Evolutionary conservation across 306 rosid species (phyloP).

Genomic region (Casuarina equisetifolia): DNA sequence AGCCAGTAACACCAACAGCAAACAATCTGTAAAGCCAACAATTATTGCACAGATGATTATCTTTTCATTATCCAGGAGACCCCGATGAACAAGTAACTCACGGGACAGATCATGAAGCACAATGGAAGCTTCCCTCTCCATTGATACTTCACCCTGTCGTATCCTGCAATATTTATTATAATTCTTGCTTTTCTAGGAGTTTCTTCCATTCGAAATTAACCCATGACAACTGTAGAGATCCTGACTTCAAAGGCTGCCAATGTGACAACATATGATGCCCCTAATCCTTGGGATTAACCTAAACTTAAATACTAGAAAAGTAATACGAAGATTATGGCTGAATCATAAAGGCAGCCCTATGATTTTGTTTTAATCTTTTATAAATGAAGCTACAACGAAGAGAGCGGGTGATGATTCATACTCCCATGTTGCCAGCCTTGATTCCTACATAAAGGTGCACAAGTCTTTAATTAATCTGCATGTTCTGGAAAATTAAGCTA

Average conservation of each 20-base stretch:
- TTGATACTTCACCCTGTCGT: neutral
- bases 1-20: too few relatives aligned
- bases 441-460: slow-evolving; percentile 25
- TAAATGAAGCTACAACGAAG: slow-evolving; percentile 2
- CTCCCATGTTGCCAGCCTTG: slow-evolving; percentile 31
- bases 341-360: neutral
- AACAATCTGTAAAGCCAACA: neutral
- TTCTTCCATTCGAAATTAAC: neutral
- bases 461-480: neutral
- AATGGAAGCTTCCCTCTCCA: neutral
- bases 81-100: neutral
- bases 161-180: neutral
- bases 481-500: neutral
- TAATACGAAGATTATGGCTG: neutral
- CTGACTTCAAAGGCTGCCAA: neutral
- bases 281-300: neutral
- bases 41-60: neutral
- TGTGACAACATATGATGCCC: slow-evolving; percentile 21
- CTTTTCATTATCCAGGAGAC: neutral
- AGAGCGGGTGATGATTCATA: slow-evolving; percentile 3
- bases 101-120: neutral
- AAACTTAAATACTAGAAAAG: neutral
- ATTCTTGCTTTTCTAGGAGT: neutral
- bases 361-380: neutral
- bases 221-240: neutral